A percentile compares a stretch with the other conserved stretches of the same genome.
phyloP scores from a whole-genome alignment of 345 rosid genomes.

The Fremontodendron californicum region DNA sequence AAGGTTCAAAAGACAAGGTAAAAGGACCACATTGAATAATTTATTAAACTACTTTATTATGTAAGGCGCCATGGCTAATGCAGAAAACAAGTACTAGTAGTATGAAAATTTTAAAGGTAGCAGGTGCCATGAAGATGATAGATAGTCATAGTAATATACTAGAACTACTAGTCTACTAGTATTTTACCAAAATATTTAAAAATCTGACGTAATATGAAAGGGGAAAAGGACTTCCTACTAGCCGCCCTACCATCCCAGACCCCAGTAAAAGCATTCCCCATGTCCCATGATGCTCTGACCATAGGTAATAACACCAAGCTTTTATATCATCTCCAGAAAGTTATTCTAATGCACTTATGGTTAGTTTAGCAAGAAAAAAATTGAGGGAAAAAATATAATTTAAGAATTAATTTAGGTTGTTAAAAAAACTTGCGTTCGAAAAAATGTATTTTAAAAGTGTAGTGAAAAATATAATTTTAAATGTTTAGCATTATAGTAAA shows the following conservation, averaged over 20 bases:
- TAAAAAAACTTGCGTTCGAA: too few species aligned
- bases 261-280: neutral
- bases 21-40: slow-evolving; percentile 23
- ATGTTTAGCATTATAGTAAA: too few species aligned
- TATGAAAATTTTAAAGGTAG: slow-evolving; percentile 16
- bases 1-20: neutral
- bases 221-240: slow-evolving; percentile 46
- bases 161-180: too few species aligned
- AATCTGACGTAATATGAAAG: slow-evolving; percentile 29
- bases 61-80: slow-evolving; percentile 29
- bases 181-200: neutral
- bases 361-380: neutral
- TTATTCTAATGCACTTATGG: slow-evolving; percentile 17
- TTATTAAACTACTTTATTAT: neutral
- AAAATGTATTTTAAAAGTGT: too few species aligned
- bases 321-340: slow-evolving; percentile 11
- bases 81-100: neutral
- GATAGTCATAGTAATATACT: neutral
- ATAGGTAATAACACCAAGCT: neutral
- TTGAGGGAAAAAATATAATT: too few species aligned
- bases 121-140: slow-evolving; percentile 21
- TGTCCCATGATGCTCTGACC: slow-evolving; percentile 4
- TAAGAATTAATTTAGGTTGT: too few species aligned
- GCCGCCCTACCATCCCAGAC: slow-evolving; percentile 27
- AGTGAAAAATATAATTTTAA: too few species aligned